phyloP scores from a whole-genome alignment of 768 basidiomycete genomes.

The Holtermannia corniformis region DNA sequence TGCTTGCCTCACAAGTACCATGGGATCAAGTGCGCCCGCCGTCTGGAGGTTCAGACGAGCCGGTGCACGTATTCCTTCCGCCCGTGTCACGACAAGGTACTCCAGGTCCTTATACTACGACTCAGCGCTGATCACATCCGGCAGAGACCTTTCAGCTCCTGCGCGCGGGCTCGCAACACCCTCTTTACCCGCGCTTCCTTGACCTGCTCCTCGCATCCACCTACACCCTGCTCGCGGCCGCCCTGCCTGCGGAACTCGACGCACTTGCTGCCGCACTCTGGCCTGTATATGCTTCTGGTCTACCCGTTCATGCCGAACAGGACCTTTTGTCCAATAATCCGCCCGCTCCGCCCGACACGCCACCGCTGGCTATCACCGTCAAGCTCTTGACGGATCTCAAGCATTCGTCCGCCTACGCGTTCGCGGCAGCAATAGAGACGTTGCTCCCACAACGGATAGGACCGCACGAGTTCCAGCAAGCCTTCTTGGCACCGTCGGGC shows the following conservation, averaged over 20 bases:
- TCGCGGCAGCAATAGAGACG: slow-evolving; percentile 28
- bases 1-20: slow-evolving; percentile 24
- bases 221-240: slow-evolving; percentile 15
- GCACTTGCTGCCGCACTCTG: slow-evolving; percentile 29
- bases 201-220: slow-evolving; percentile 30
- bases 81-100: slow-evolving; percentile 25
- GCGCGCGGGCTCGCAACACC: slow-evolving; percentile 18
- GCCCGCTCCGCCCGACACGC: slow-evolving; percentile 2
- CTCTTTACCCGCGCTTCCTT: slow-evolving; percentile 36
- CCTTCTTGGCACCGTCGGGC: slow-evolving; percentile 3
- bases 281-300: slow-evolving; percentile 32
- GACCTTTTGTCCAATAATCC: slow-evolving; percentile 6
- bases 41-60: slow-evolving; percentile 30
- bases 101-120: neutral
- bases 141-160: slow-evolving; percentile 21
- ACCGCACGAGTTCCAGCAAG: slow-evolving; percentile 14
- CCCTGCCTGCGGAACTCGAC: slow-evolving; percentile 17
- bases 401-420: slow-evolving; percentile 25
- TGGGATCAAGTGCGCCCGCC: slow-evolving; percentile 36
- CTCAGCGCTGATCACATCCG: neutral
- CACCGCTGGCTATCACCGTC: slow-evolving; percentile 22
- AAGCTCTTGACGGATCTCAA: slow-evolving; percentile 38
- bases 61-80: slow-evolving; percentile 30
- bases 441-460: slow-evolving; percentile 24
- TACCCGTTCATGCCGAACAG: slow-evolving; percentile 26